Evolutionary conservation across 2,329 filamentous ascomycete species (phyloP).

Genomic region (Diaporthe vexans): DNA sequence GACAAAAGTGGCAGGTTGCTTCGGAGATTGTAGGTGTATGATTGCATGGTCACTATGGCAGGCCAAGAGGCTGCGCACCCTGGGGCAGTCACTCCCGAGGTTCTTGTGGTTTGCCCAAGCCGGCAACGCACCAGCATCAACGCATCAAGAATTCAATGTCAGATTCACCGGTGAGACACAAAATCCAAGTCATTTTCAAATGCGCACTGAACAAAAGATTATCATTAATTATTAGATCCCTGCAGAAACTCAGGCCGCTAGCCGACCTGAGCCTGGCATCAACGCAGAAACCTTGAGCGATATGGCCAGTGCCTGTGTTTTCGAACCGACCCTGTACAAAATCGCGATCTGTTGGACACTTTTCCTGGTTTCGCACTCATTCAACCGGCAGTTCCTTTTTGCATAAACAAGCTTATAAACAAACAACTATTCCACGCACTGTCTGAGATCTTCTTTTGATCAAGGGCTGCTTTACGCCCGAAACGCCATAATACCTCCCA

Average conservation of each 20-base stretch:
- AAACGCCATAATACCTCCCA: constrained; percentile 32
- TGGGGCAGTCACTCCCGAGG: neutral
- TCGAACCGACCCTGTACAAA: neutral
- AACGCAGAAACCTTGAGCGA: neutral
- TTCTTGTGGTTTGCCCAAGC: neutral
- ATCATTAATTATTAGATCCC: constrained; percentile 43
- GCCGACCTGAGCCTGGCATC: constrained; percentile 5
- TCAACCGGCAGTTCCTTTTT: constrained; percentile 25
- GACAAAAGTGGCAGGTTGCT: neutral
- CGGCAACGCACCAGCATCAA: neutral
- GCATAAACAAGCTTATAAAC: constrained; percentile 22
- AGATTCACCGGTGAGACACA: neutral
- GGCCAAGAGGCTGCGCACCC: neutral
- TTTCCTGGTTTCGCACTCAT: constrained; percentile 8
- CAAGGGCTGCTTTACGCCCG: constrained; percentile 25
- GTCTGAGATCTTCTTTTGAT: constrained; percentile 23
- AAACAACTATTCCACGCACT: constrained; percentile 29
- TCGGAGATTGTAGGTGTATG: neutral
- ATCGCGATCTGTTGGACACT: constrained; percentile 25
- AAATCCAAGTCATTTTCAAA: neutral
- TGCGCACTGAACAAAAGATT: constrained; percentile 30
- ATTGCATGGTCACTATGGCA: neutral
- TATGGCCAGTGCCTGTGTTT: neutral
- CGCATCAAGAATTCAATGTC: neutral
- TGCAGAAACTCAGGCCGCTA: constrained; percentile 21